Evolutionary conservation across 2,329 filamentous ascomycete species (phyloP).

Genomic region (Fusarium sp.): DNA sequence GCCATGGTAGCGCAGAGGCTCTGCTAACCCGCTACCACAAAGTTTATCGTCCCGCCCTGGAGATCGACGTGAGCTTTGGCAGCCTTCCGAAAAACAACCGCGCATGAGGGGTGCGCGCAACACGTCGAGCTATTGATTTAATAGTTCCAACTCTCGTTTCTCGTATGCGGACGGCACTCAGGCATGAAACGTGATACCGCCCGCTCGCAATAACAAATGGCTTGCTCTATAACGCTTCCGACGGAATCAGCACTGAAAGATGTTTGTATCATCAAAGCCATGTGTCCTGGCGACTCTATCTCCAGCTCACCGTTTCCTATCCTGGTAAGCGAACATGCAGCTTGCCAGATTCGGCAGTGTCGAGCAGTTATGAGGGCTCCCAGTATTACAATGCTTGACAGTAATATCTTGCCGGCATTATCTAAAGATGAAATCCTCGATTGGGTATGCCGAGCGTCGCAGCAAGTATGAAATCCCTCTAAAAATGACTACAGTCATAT

Average conservation of each 20-base stretch:
- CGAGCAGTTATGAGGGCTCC: constrained; percentile 15
- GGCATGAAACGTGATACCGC: neutral
- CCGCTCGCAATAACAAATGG: neutral
- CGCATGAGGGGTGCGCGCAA: constrained; percentile 38
- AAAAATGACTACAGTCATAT: neutral
- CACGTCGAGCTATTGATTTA: constrained; percentile 9
- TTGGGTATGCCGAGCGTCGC: constrained; percentile 15
- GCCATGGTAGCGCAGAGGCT: constrained; percentile 21
- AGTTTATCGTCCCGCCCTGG: constrained; percentile 43
- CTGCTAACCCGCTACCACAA: constrained; percentile 37
- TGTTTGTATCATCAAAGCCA: no score
- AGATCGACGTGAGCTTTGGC: constrained; percentile 45
- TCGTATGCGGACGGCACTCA: neutral
- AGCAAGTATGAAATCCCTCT: neutral
- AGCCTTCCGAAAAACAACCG: constrained; percentile 25
- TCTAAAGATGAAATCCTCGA: constrained; percentile 9
- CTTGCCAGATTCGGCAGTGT: constrained; percentile 43
- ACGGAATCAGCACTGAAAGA: constrained; percentile 17
- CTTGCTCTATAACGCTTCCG: constrained; percentile 11
- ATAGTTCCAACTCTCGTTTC: constrained; percentile 16
- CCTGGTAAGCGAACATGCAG: constrained; percentile 43
- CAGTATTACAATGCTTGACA: constrained; percentile 17
- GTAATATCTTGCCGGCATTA: constrained; percentile 13
- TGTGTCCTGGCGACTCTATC: constrained; percentile 23
- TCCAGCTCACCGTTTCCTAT: constrained; percentile 38